A percentile compares a stretch with the other conserved stretches of the same genome.
Evolutionary conservation across 305 asterid genomes (phyloP).

Genomic region (Withania somnifera): DNA sequence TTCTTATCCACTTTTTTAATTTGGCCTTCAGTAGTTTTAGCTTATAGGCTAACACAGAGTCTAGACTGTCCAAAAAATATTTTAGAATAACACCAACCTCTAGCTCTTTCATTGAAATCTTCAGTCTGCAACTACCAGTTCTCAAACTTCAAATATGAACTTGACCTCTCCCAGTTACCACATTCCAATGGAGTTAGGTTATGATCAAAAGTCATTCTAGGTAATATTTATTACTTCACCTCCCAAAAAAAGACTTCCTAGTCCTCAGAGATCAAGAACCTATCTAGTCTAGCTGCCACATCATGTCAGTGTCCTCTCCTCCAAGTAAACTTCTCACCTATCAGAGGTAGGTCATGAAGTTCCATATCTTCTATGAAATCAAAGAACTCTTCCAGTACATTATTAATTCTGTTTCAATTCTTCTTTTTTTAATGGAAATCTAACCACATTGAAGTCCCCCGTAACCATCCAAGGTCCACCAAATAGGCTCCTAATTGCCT

Average conservation of each 20-base stretch:
- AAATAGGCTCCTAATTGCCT: no score
- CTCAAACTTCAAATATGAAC: neutral
- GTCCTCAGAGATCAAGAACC: neutral
- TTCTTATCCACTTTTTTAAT: neutral
- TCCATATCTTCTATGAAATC: neutral
- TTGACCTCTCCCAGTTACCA: neutral
- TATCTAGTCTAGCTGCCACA: neutral
- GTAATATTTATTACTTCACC: neutral
- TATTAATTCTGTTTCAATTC: neutral
- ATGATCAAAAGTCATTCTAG: neutral
- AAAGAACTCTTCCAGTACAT: neutral
- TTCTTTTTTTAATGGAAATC: neutral
- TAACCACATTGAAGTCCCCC: neutral
- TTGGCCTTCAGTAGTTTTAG: neutral
- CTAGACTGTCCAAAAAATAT: neutral
- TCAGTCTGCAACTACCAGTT: neutral
- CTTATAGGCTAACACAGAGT: no score
- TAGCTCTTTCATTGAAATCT: no score
- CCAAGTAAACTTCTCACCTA: neutral
- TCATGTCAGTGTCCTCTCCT: neutral
- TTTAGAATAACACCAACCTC: no score
- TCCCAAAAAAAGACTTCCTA: neutral
- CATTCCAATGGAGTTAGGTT: neutral
- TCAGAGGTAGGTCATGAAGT: neutral
- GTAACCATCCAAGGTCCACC: no score